These are phyloP conservation scores for Hypoxylon trugodes DNA, from an alignment of 495 filamentous ascomycete genomes.

Conservation along the genomic window DNA sequence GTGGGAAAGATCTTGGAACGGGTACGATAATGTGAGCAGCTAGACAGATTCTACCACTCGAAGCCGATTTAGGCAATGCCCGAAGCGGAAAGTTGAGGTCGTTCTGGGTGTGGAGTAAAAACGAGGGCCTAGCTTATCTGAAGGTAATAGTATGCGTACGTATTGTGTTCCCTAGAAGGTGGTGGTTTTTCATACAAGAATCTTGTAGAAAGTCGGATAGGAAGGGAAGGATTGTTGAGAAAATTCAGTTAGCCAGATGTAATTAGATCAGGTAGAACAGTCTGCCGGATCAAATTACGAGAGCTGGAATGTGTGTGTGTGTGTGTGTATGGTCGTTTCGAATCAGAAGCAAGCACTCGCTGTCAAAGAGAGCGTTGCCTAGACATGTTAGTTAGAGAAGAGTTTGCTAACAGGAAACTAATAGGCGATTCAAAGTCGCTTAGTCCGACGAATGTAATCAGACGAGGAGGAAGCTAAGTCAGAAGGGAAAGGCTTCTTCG, in stretches of 20 bases:
- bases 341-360: constrained; percentile 30
- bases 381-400: constrained; percentile 25
- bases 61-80: constrained; percentile 49
- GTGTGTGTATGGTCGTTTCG: no score
- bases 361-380: constrained; percentile 34
- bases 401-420: constrained; percentile 18
- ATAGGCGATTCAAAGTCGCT: constrained; percentile 14
- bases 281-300: constrained; percentile 22
- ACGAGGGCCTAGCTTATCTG: constrained; percentile 45
- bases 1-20: constrained; percentile 45
- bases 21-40: constrained; percentile 44
- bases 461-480: constrained; percentile 19
- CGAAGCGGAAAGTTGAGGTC: constrained; percentile 46
- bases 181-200: constrained; percentile 39
- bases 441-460: constrained; percentile 27
- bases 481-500: constrained; percentile 12
- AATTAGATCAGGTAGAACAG: constrained; percentile 15
- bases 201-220: constrained; percentile 28
- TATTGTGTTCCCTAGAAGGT: constrained; percentile 18
- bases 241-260: constrained; percentile 19
- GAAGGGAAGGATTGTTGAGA: constrained; percentile 20
- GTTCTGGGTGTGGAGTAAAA: constrained; percentile 46
- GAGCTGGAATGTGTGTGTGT: constrained; percentile 12
- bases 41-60: constrained; percentile 42
- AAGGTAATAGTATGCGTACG: constrained; percentile 43